Evolutionary conservation across 202 grass and related monocot species (phyloP), one percentile per base, ranked within the genome.

Genomic region (Bolboschoenoplectus hybrid): DNA sequence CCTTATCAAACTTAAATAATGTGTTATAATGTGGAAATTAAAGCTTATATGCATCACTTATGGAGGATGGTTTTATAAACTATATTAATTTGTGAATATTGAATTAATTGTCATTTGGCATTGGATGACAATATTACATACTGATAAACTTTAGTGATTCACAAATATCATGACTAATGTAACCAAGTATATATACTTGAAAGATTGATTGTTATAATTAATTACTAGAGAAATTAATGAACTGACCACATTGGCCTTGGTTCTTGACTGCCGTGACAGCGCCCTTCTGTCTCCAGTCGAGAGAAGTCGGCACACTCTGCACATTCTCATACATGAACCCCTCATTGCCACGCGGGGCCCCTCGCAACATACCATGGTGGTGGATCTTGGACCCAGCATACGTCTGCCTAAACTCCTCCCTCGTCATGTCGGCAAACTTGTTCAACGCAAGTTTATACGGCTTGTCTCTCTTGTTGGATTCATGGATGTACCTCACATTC

Each of bases 381-480:
- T 81, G 73, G 19, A 73, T 51, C 82, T 89, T 76, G 32, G 86
- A 94, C 0, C 92, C 90, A 5, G 92, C 86, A 17, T 90, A 94
- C 0, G 86, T 89, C 16, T 83, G 85, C 13, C 90, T 67, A 80
- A 92, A 90, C 88, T 94, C 90, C 56, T 94, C 92, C 5, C 45
- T 85, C 9, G 90, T 89, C 92, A 92, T 89, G 84, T 94, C 92
- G 16, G 83, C 90, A 67, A 94, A 94, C 90, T 92, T 94, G 86
- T 94, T 94, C 10, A 94, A 79, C 6, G 84, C 92, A 16, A 94
- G 86, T 84, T 86, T 85, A 80, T 90, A 95, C 13, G 87, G 85
- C 36, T 88, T 72, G 80, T 83, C 87, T 55, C 86, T 69, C 82
- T 85, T 86, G 85, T 93, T 97, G 19, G n/a, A 86, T 40, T 93